These are phyloP conservation scores for Aureoboletus auriporus DNA, from an alignment of 768 basidiomycete species.

Conservation along the genomic window DNA sequence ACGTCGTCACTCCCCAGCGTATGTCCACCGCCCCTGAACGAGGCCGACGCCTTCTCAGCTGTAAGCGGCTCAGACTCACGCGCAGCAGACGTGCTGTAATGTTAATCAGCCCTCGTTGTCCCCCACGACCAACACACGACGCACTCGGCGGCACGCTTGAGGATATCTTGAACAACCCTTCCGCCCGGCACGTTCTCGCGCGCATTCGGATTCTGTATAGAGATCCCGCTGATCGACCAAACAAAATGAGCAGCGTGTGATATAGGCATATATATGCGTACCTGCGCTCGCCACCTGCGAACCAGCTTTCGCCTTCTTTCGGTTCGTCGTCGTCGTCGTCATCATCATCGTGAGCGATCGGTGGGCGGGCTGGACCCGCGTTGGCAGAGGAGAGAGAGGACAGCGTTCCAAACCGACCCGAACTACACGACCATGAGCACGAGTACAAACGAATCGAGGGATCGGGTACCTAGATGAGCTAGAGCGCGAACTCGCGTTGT, in stretches of 20 bases:
- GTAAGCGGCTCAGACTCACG: constrained; percentile 13
- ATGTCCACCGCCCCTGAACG: constrained; percentile 74
- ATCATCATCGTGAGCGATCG: constrained; percentile 25
- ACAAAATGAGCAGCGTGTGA: too few species aligned
- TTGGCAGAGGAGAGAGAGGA: constrained; percentile 27
- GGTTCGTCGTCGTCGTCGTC: constrained; percentile 46
- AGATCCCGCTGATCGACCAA: constrained; percentile 63
- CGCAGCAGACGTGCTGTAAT: constrained; percentile 15
- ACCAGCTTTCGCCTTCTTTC: constrained; percentile 62
- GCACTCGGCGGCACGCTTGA: constrained; percentile 83
- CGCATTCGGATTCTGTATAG: constrained; percentile 77
- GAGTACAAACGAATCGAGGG: neutral
- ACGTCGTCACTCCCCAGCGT: constrained; percentile 90
- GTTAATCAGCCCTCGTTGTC: neutral
- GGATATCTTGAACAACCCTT: constrained; percentile 61
- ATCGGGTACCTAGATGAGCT: constrained; percentile 12
- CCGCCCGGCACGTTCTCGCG: constrained; percentile 47
- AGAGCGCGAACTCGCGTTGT: constrained; percentile 18
- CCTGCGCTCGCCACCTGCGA: constrained; percentile 96
- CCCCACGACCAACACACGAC: neutral
- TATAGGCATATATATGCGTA: constrained; percentile 22
- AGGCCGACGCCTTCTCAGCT: constrained; percentile 18
- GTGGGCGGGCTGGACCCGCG: constrained; percentile 9
- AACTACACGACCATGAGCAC: constrained; percentile 8
- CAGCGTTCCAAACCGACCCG: constrained; percentile 35